A percentile compares a stretch with the other conserved stretches of the same genome.
These are phyloP conservation scores for Tricholoma saponaceum DNA, from an alignment of 768 basidiomycete species.

Conservation along the genomic window DNA sequence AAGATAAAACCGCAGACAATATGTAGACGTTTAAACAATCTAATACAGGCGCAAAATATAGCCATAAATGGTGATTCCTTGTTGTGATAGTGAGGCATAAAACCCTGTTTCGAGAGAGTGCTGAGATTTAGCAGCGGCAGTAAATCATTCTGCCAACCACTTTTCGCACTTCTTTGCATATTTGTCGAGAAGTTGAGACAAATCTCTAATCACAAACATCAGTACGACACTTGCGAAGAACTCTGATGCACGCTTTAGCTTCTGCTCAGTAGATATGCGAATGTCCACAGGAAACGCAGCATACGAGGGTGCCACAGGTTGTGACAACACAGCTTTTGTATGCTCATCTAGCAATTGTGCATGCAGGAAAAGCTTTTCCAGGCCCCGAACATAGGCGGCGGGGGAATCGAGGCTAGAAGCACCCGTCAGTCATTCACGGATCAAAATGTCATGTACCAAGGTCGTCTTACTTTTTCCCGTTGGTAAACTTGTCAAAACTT, in stretches of 20 bases:
- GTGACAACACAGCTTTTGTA: constrained; percentile 63
- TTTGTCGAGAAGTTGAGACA: constrained; percentile 85
- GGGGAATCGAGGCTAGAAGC: constrained; percentile 80
- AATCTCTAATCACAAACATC: constrained; percentile 85
- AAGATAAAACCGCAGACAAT: neutral
- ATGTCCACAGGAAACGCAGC: constrained; percentile 63
- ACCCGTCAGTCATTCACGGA: constrained; percentile 12
- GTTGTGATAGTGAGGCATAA: neutral
- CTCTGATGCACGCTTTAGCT: constrained; percentile 80
- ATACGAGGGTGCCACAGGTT: constrained; percentile 70
- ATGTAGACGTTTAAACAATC: neutral
- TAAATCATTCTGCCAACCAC: constrained; percentile 74
- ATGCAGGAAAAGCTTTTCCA: constrained; percentile 68
- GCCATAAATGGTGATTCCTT: neutral
- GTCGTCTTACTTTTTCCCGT: constrained; percentile 75
- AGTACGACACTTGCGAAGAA: constrained; percentile 88
- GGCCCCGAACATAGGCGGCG: constrained; percentile 72
- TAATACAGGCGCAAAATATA: neutral
- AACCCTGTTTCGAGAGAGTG: neutral
- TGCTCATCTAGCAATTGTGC: constrained; percentile 87
- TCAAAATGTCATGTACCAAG: neutral
- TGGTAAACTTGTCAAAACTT: constrained; percentile 79
- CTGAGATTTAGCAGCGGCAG: neutral
- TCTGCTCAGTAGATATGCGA: constrained; percentile 61
- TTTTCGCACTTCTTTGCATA: constrained; percentile 93